Evolutionary conservation across 176 grass and related monocot genomes (phyloP).

Genomic region (Ampelocalamus luodianensis): DNA sequence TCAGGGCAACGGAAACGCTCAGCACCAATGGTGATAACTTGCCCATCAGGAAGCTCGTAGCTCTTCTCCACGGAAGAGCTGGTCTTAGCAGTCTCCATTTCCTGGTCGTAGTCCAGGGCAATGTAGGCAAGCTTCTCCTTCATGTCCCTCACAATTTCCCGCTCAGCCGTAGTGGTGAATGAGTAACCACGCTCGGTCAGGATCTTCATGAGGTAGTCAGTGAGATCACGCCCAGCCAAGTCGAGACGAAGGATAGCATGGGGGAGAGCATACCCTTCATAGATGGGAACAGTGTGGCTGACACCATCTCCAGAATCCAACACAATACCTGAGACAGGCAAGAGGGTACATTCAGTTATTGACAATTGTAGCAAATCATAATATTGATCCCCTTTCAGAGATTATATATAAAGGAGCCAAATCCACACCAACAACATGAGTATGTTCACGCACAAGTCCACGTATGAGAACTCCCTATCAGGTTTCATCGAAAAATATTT

Average conservation of each 20-base stretch:
- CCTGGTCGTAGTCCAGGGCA: constrained; percentile 92
- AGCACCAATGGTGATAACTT: constrained; percentile 91
- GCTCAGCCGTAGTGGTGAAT: constrained; percentile 94
- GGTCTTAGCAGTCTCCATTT: constrained; percentile 82
- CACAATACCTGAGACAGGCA: constrained; percentile 68
- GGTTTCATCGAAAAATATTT: background rate
- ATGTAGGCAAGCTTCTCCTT: constrained; percentile 95
- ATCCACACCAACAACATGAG: background rate
- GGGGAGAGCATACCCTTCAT: constrained; percentile 93
- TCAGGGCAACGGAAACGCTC: constrained; percentile 96
- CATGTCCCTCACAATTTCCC: constrained; percentile 96
- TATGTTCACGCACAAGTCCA: background rate
- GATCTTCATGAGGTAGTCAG: constrained; percentile 95
- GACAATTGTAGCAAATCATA: background rate
- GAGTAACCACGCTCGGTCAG: constrained; percentile 94
- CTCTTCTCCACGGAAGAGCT: constrained; percentile 91
- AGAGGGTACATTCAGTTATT: constrained; percentile 9
- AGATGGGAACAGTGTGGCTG: constrained; percentile 95
- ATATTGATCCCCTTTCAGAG: background rate
- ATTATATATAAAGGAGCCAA: background rate
- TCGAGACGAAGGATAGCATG: constrained; percentile 93
- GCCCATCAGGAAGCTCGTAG: constrained; percentile 90
- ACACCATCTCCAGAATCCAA: constrained; percentile 94
- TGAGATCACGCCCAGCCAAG: constrained; percentile 87
- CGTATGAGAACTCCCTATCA: background rate